A percentile compares a stretch with the other conserved stretches of the same genome.
Evolutionary conservation across 1,139 yeast species (phyloP).

Genomic region (Saccharomyces hybrid): DNA sequence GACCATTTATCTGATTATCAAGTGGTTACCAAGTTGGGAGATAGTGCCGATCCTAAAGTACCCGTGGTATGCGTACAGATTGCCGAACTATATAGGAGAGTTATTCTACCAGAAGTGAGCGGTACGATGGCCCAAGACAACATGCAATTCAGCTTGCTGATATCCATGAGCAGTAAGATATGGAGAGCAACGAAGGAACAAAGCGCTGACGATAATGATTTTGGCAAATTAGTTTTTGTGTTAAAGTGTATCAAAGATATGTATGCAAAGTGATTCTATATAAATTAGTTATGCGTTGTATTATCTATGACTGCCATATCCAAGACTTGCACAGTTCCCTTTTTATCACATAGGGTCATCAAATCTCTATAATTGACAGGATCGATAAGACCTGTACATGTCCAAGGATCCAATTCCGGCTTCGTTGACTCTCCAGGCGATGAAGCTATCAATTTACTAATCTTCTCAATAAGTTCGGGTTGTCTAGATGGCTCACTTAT

Average conservation of each 20-base stretch:
- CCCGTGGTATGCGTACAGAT: slow-evolving; percentile 27
- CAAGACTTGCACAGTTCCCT: slow-evolving; percentile 69
- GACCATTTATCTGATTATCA: slow-evolving; percentile 26
- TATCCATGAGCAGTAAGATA: slow-evolving; percentile 38
- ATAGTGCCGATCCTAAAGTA: slow-evolving; percentile 26
- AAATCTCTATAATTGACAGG: slow-evolving; percentile 77
- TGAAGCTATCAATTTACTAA: slow-evolving; percentile 27
- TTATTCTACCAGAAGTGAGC: slow-evolving; percentile 14
- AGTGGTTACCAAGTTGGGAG: slow-evolving; percentile 26
- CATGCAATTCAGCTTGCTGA: slow-evolving; percentile 25
- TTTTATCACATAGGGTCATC: slow-evolving; percentile 47
- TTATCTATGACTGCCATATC: slow-evolving; percentile 85
- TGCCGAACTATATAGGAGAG: slow-evolving; percentile 23
- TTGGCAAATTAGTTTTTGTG: slow-evolving; percentile 26
- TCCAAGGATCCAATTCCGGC: slow-evolving; percentile 41
- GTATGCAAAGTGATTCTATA: slow-evolving; percentile 13
- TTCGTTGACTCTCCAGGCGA: slow-evolving; percentile 42
- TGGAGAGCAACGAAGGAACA: slow-evolving; percentile 20
- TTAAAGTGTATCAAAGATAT: slow-evolving; percentile 26
- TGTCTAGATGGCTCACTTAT: slow-evolving; percentile 39
- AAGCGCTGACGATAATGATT: slow-evolving; percentile 13
- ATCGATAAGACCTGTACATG: slow-evolving; percentile 68
- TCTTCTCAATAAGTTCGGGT: slow-evolving; percentile 31
- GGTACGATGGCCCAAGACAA: slow-evolving; percentile 2
- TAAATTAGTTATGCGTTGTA: slow-evolving; percentile 27